Evolutionary conservation across 129 eudicot species (phyloP).

Genomic region (Logfia minima): DNA sequence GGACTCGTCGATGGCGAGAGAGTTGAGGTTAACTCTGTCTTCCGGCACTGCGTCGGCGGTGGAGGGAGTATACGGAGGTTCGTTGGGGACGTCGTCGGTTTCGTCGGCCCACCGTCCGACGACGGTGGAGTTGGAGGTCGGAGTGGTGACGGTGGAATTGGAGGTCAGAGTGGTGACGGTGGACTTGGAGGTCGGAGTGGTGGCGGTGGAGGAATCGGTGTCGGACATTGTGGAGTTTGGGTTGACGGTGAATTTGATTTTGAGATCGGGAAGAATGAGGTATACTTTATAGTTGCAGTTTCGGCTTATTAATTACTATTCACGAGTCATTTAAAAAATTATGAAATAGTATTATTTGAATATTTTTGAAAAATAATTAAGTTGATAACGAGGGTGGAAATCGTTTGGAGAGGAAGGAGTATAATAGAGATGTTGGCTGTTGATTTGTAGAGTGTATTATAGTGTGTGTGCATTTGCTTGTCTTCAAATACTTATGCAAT

Average conservation of each 20-base stretch:
- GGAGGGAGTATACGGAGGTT: slow-evolving; percentile 21
- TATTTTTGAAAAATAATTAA: too few species aligned
- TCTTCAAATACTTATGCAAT: too few species aligned
- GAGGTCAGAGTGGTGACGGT: not conserved
- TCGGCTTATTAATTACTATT: too few species aligned
- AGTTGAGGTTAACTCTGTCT: not conserved
- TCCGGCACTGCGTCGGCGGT: not conserved
- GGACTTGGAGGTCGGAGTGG: not conserved
- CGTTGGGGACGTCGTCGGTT: slow-evolving; percentile 37
- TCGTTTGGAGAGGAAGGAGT: too few species aligned
- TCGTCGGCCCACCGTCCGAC: slow-evolving; percentile 49
- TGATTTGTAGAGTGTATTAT: too few species aligned
- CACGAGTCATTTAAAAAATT: too few species aligned
- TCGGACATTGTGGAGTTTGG: slow-evolving; percentile 33
- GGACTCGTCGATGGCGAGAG: slow-evolving; percentile 5
- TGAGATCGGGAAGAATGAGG: not conserved
- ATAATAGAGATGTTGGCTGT: too few species aligned
- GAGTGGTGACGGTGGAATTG: not conserved
- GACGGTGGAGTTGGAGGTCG: slow-evolving; percentile 23
- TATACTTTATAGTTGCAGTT: not conserved
- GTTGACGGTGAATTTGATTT: not conserved
- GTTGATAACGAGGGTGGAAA: too few species aligned
- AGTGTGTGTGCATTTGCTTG: too few species aligned
- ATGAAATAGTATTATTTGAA: too few species aligned
- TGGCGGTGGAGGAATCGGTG: slow-evolving; percentile 9